Base-by-base conservation (phyloP, 768 basidiomycete species). In the Boletus edulis region DNA sequence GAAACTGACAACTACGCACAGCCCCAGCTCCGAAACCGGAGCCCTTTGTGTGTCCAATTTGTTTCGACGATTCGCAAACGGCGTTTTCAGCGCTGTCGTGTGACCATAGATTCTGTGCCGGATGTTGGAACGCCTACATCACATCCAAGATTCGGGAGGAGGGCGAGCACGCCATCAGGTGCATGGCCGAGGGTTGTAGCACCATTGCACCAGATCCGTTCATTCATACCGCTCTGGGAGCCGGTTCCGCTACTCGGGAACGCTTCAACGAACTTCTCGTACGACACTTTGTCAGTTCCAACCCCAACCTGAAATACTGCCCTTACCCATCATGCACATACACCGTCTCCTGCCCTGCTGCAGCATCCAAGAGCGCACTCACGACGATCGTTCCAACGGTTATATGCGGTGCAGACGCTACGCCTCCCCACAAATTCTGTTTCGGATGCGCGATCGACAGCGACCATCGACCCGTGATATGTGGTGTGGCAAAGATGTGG, bases 301-400 rank as follows among this genome's bases (percentile, higher is more conserved):
- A 86, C 71, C 74, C 84, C 31, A 84, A 82, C 52, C 81, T 98
- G 67, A 89, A 92, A 71, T 99, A 91, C 78, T 99, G 97, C 69
- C 97, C 97, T 4, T 94, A 92, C 62, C 95, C 96, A 0, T 83
- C 85, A 38, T 99, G 97, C 79, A 89, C 93, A 38, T 86, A 91
- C 70, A 94, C 95, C n/a, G 87, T 98, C 44, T 87, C 89, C 39
- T 98, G 95, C 73, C 80, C 86, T 10, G 70, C 86, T n/a, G 92
- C 91, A 0, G 81, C 93, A 1, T 81, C 84, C 43, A 89, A 87
- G 69, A 77, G 81, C 2, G 81, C 87, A 53, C 77, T 97, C 32
- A 80, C 86, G 50, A 84, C 82, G 3, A 73, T 93, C 51, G 93
- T 98, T 2, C 97, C 97, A 2, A 95, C 84, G 31, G 96, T 98